Base-by-base conservation (phyloP, 352 stramenopile genomes). In the Globisporangium paddicum region DNA sequence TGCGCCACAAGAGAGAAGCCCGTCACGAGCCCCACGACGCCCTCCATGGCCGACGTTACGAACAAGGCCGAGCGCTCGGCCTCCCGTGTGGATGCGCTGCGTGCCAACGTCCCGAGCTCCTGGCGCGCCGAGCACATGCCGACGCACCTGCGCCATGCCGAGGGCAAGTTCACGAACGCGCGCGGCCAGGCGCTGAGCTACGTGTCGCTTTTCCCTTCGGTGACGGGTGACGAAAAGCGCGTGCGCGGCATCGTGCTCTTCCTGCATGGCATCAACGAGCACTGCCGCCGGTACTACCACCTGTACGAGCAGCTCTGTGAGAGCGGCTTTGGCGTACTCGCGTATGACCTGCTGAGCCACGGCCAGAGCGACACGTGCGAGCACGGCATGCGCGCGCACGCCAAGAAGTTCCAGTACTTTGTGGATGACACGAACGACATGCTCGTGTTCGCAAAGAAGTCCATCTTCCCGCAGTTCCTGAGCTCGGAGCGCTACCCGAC, bases 351-450 rank as follows among this genome's bases (percentile, higher is more conserved):
- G n/a, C 37, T 83, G 18, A 69, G 66, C 49, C 73, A 86, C 53
- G 76, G 76, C 14, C 41, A 59, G 14, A 86, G 76, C 30, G 73
- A 80, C 57, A 61, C 53, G 34, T 65, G 72, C 52, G 55, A 66
- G 11, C 63, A 71, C 18, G 55, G 58, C 18, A 51, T 71, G 28
- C 59, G 74, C 32, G 70, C 68, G 5, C 70, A 82, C 52, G 64
- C 57, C 28, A 42, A 63, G 16, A 63, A 54, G 23, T 82, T 82
- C 55, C 68, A 71, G 8, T 69, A 79, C 46, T 76, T 86, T 47
- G 69, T 86, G 47, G 66, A 83, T 46, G 75, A 86, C 60, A 73
- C 71, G 46, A 78, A 86, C 50, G 71, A 69, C 25, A 73, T 83
- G 40, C 52, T 83, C 37, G 37, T 45, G 18, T 56, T 79, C 54